phyloP scores from a whole-genome alignment of 192 early-diverging fungal species.

The Pilaira anomala region DNA sequence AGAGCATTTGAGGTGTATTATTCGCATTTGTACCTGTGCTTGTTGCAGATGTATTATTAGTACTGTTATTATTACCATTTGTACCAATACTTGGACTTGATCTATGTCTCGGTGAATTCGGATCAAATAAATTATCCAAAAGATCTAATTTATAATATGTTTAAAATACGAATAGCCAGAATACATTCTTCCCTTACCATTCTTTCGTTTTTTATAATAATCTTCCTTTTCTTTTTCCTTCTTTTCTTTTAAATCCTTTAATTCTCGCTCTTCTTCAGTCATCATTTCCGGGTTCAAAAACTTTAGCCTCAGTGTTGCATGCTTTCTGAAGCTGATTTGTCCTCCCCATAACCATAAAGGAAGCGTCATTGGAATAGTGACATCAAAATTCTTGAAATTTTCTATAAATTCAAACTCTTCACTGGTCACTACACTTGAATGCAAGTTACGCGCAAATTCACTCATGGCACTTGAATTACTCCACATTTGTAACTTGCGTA shows the following conservation, averaged over 20 bases:
- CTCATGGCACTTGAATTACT: slow-evolving; percentile 63
- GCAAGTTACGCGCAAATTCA: slow-evolving; percentile 64
- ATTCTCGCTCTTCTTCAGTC: slow-evolving; percentile 32
- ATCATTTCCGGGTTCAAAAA: slow-evolving; percentile 44
- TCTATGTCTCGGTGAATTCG: slow-evolving; percentile 1
- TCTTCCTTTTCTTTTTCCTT: slow-evolving; percentile 34
- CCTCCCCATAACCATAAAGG: slow-evolving; percentile 74
- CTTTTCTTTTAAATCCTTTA: slow-evolving; percentile 25
- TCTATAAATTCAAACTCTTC: slow-evolving; percentile 78
- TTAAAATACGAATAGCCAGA: too few species aligned
- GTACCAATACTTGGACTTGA: slow-evolving; percentile 2
- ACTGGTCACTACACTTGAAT: slow-evolving; percentile 55
- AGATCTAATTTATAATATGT: slow-evolving; percentile 31
- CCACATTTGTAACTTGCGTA: slow-evolving; percentile 93
- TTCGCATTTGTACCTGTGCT: background rate
- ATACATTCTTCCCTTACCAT: slow-evolving; percentile 5
- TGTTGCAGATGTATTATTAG: background rate
- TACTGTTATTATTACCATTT: background rate
- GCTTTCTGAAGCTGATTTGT: slow-evolving; percentile 57
- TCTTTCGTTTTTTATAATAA: slow-evolving; percentile 25
- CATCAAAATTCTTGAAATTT: slow-evolving; percentile 62
- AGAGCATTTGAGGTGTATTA: background rate
- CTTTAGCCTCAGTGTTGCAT: slow-evolving; percentile 64
- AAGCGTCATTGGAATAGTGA: slow-evolving; percentile 55
- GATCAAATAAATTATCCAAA: slow-evolving; percentile 38